These are phyloP conservation scores for Trichoderma polysporum DNA, from an alignment of 2,329 filamentous ascomycete genomes.

Conservation along the genomic window DNA sequence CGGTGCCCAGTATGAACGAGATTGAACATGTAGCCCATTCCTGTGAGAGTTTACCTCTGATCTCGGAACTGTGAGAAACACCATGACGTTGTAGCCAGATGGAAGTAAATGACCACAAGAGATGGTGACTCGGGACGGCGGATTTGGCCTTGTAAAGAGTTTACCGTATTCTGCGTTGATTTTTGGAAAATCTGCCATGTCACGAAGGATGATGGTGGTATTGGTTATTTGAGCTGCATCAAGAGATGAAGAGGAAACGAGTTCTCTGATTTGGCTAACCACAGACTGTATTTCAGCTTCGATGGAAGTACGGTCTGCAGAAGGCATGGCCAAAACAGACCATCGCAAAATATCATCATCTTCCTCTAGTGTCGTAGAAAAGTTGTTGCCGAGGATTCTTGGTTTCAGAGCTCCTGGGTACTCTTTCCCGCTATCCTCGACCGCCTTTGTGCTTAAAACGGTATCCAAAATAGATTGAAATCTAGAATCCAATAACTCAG, in stretches of 20 bases:
- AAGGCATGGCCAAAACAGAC: conserved; percentile 38
- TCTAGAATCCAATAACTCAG: conserved; percentile 63
- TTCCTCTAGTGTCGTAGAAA: neutral
- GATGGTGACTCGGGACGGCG: conserved; percentile 81
- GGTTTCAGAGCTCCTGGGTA: neutral
- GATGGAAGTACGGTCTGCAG: conserved; percentile 35
- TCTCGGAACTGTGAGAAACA: conserved; percentile 50
- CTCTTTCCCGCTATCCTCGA: neutral
- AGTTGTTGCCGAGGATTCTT: neutral
- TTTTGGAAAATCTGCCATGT: conserved; percentile 74
- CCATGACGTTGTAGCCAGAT: conserved; percentile 55
- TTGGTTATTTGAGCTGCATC: conserved; percentile 48
- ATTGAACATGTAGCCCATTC: conserved; percentile 82
- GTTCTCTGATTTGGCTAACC: conserved; percentile 44
- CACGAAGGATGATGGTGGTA: conserved; percentile 68
- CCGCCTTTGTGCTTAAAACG: neutral
- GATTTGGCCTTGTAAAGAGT: conserved; percentile 75
- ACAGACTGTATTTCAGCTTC: conserved; percentile 50
- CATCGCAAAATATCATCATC: conserved; percentile 37
- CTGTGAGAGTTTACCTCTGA: conserved; percentile 37
- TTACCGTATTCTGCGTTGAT: conserved; percentile 75
- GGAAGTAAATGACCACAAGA: conserved; percentile 71
- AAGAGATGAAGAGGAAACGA: conserved; percentile 36
- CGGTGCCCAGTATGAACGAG: conserved; percentile 93
- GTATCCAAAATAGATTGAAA: conserved; percentile 49